A percentile compares a stretch with the other conserved stretches of the same genome.
phyloP scores from a whole-genome alignment of 805 yeast genomes.

The Saccharomycopsis microspora region DNA sequence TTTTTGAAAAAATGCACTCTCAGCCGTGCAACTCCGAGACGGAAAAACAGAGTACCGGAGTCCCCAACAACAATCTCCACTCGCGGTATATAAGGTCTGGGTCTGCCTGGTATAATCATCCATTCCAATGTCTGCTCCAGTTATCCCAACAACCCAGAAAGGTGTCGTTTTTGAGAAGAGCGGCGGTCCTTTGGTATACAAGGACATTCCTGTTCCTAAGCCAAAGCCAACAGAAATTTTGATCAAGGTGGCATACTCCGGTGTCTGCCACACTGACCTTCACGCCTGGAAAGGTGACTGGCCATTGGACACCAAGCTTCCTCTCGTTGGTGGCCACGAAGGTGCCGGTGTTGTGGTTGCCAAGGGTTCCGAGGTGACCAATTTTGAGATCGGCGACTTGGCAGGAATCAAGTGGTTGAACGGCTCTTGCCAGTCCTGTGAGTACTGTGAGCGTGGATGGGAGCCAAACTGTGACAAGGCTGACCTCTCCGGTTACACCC shows the following conservation, averaged over 20 bases:
- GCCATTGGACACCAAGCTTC: constrained; percentile 67
- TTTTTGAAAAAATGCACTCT: not conserved
- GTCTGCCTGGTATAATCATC: not conserved
- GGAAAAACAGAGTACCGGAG: not conserved
- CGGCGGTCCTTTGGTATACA: constrained; percentile 54
- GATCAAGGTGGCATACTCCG: constrained; percentile 75
- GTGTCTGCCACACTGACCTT: constrained; percentile 90
- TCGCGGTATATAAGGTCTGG: not conserved
- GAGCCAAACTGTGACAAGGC: constrained; percentile 67
- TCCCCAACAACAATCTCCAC: not conserved
- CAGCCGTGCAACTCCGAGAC: not conserved
- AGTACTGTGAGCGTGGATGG: constrained; percentile 52
- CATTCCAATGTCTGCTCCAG: constrained; percentile 21
- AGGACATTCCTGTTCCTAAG: constrained; percentile 68
- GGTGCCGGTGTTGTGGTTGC: constrained; percentile 85
- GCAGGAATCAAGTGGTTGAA: constrained; percentile 84
- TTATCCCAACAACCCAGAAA: constrained; percentile 57
- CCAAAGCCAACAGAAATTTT: constrained; percentile 73
- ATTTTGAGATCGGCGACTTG: constrained; percentile 66
- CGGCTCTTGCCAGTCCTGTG: constrained; percentile 68
- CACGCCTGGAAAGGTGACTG: constrained; percentile 95
- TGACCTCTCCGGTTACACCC: constrained; percentile 76
- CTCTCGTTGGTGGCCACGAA: constrained; percentile 82
- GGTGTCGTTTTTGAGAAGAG: constrained; percentile 57
- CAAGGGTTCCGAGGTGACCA: constrained; percentile 54